Conservation (phyloP, 129 eudicot genomes). For the Ambrosia trifida region DNA sequence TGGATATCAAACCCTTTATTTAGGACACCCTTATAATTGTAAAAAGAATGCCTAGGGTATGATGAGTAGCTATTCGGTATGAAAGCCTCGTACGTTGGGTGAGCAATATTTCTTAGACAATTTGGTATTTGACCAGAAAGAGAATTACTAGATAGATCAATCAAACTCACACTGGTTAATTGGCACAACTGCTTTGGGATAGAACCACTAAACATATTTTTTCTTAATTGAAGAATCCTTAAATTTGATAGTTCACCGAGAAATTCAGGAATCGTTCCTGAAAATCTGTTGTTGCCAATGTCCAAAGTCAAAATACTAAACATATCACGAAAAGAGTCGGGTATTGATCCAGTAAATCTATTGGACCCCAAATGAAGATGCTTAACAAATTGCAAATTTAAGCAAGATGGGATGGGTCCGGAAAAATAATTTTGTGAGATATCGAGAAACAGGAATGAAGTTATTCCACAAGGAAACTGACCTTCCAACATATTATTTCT, state of each 20-base stretch:
- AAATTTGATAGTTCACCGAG: slow-evolving; percentile 24
- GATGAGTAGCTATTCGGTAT: too few relatives aligned
- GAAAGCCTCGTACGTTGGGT: too few relatives aligned
- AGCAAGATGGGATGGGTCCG: slow-evolving; percentile 30
- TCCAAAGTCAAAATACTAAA: slow-evolving; percentile 24
- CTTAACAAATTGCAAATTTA: not conserved
- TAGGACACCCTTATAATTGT: not conserved
- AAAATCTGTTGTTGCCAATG: slow-evolving; percentile 19
- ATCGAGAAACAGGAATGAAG: not conserved
- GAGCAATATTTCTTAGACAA: not conserved
- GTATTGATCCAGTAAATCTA: slow-evolving; percentile 18
- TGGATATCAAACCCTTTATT: too few relatives aligned
- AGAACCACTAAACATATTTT: slow-evolving; percentile 19
- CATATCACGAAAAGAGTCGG: not conserved
- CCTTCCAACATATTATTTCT: slow-evolving; percentile 32
- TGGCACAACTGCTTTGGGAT: slow-evolving; percentile 31
- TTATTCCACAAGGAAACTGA: slow-evolving; percentile 23
- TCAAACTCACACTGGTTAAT: slow-evolving; percentile 5
- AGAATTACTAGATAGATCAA: slow-evolving; percentile 27
- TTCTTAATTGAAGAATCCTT: slow-evolving; percentile 27
- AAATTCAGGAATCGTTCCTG: slow-evolving; percentile 22
- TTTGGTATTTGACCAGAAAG: slow-evolving; percentile 30
- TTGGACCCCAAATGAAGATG: slow-evolving; percentile 27
- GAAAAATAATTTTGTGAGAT: slow-evolving; percentile 27
- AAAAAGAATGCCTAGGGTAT: too few relatives aligned